These are phyloP conservation scores for Xylaria sp. DNA, from an alignment of 2,329 filamentous ascomycete species.

Conservation along the genomic window DNA sequence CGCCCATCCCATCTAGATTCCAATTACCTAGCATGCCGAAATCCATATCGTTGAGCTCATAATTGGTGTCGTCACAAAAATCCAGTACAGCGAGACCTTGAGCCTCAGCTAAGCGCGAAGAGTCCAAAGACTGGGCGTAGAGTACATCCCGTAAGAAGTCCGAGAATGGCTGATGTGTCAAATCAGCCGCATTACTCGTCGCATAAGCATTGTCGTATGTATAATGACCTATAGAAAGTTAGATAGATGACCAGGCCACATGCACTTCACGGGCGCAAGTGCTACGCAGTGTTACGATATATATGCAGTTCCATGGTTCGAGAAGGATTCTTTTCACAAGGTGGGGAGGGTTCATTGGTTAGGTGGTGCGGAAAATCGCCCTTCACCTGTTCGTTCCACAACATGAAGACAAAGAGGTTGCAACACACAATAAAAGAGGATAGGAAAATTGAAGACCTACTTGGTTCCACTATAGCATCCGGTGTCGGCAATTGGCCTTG, in stretches of 20 bases:
- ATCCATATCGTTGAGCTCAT: conserved; percentile 64
- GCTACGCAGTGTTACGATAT: conserved; percentile 1
- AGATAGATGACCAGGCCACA: conserved; percentile 22
- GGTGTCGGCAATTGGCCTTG: conserved; percentile 52
- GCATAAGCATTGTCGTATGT: conserved; percentile 35
- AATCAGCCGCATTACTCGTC: conserved; percentile 42
- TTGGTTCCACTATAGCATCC: conserved; percentile 49
- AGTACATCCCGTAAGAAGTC: conserved; percentile 64
- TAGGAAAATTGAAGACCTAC: conserved; percentile 32
- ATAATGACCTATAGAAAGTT: conserved; percentile 32
- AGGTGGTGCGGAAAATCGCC: neutral
- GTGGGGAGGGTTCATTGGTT: neutral
- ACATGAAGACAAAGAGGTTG: neutral
- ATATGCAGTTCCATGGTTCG: neutral
- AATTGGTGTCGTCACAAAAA: conserved; percentile 61
- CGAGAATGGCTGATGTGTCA: conserved; percentile 57
- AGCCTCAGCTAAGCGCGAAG: conserved; percentile 52
- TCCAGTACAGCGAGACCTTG: conserved; percentile 60
- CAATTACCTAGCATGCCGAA: conserved; percentile 63
- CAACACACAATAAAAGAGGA: conserved; percentile 4
- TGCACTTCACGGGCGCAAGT: neutral
- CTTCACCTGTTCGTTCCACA: neutral
- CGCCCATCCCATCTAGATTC: conserved; percentile 56
- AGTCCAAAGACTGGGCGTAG: conserved; percentile 57
- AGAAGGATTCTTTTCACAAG: neutral